Evolutionary conservation across 768 basidiomycete species (phyloP).

Genomic region (Boletus barrowsii): DNA sequence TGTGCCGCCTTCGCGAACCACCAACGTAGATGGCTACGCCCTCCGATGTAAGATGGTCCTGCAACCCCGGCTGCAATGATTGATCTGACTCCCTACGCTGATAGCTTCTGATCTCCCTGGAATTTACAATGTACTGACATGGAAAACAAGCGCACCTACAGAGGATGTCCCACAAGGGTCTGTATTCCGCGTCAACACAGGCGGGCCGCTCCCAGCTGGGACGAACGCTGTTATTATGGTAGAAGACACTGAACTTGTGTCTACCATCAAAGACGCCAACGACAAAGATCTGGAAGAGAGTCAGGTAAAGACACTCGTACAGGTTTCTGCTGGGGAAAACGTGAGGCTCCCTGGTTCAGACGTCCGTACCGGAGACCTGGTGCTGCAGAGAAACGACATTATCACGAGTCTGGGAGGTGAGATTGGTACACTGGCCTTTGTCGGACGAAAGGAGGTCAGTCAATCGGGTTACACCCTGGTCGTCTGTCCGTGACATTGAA

Average conservation of each 20-base stretch:
- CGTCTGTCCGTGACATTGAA: neutral
- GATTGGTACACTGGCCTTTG: constrained; percentile 76
- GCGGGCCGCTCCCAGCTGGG: constrained; percentile 73
- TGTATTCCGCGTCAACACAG: constrained; percentile 76
- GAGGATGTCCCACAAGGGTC: constrained; percentile 42
- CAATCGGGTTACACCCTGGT: neutral
- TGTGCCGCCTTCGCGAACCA: constrained; percentile 63
- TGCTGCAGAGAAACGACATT: constrained; percentile 58
- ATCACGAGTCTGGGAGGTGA: constrained; percentile 74
- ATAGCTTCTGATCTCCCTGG: constrained; percentile 65
- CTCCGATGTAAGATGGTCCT: constrained; percentile 50
- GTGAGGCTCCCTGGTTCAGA: constrained; percentile 74
- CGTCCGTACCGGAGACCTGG: constrained; percentile 62
- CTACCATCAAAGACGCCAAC: constrained; percentile 39
- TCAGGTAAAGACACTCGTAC: constrained; percentile 63
- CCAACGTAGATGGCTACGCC: constrained; percentile 90
- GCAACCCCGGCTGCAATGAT: neutral
- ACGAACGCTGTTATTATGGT: constrained; percentile 88
- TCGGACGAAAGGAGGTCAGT: constrained; percentile 67
- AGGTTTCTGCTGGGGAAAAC: constrained; percentile 66
- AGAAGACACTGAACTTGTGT: constrained; percentile 81
- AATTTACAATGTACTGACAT: constrained; percentile 63
- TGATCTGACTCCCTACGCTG: neutral
- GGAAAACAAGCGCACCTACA: constrained; percentile 37
- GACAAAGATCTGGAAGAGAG: constrained; percentile 59